Evolutionary conservation across 352 stramenopile genomes (phyloP).

Genomic region (Globisporangium emineosum): DNA sequence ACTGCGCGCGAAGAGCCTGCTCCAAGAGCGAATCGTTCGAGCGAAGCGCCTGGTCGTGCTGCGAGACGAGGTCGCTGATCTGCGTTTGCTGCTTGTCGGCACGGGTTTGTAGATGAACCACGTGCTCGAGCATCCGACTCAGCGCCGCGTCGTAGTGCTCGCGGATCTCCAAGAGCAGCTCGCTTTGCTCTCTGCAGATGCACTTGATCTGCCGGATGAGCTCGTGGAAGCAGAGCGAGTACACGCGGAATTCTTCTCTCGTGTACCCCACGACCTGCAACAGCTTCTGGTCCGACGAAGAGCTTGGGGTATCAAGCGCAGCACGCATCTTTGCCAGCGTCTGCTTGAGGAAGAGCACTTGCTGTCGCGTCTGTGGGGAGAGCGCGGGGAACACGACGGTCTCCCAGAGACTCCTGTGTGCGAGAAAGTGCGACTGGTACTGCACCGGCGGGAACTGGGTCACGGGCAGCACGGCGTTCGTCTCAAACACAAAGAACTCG

Average conservation of each 20-base stretch:
- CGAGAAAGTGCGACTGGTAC: slow-evolving; percentile 56
- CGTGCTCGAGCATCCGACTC: slow-evolving; percentile 21
- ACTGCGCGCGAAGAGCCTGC: slow-evolving; percentile 6
- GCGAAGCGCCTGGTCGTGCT: slow-evolving; percentile 16
- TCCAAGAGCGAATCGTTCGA: slow-evolving; percentile 26
- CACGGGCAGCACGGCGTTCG: slow-evolving; percentile 49
- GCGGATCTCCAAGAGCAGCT: slow-evolving; percentile 58
- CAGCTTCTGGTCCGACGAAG: not conserved
- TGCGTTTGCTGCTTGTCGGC: slow-evolving; percentile 29
- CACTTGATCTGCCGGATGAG: slow-evolving; percentile 69
- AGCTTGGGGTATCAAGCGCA: not conserved
- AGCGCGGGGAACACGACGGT: slow-evolving; percentile 74
- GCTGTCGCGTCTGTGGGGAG: slow-evolving; percentile 55
- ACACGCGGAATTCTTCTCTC: slow-evolving; percentile 52
- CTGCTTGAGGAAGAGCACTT: slow-evolving; percentile 65
- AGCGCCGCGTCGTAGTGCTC: slow-evolving; percentile 45
- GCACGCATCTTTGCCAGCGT: slow-evolving; percentile 56
- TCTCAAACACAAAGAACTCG: slow-evolving; percentile 81
- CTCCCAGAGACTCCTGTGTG: slow-evolving; percentile 43
- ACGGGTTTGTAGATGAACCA: slow-evolving; percentile 18
- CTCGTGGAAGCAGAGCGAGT: slow-evolving; percentile 77
- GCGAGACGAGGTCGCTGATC: slow-evolving; percentile 14
- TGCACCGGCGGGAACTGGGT: slow-evolving; percentile 48
- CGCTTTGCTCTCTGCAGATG: slow-evolving; percentile 77
- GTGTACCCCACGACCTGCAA: slow-evolving; percentile 38